These are phyloP conservation scores for Pyrenula massariospora DNA, from an alignment of 495 filamentous ascomycete genomes.

Conservation along the genomic window DNA sequence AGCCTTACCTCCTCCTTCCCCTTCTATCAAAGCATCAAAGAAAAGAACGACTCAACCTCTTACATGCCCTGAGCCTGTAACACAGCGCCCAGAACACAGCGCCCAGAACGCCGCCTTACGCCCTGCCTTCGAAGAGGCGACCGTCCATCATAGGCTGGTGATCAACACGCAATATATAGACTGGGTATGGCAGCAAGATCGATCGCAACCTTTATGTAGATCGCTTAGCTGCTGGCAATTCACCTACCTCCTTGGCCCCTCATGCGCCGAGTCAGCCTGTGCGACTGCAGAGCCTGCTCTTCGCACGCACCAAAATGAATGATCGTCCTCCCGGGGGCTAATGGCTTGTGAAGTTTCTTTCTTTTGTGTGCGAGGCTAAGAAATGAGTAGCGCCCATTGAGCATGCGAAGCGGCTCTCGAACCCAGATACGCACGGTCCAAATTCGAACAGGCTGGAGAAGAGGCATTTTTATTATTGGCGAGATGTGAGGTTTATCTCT, in stretches of 20 bases:
- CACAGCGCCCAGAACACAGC: not conserved
- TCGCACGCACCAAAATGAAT: too few relatives aligned
- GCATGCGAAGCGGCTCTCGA: not conserved
- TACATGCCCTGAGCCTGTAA: not conserved
- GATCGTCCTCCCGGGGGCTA: too few relatives aligned
- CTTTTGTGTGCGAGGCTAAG: not conserved
- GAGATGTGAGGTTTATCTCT: not conserved
- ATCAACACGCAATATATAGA: not conserved
- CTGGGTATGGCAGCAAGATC: not conserved
- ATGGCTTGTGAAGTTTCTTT: too few relatives aligned
- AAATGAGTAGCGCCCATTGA: not conserved
- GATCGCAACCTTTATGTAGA: not conserved
- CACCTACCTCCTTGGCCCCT: not conserved
- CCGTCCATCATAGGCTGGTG: not conserved
- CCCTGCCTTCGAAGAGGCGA: too few relatives aligned
- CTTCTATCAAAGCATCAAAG: not conserved
- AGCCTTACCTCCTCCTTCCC: not conserved
- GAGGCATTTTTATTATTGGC: not conserved
- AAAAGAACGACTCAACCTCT: not conserved
- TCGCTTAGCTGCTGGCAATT: not conserved
- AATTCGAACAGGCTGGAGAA: not conserved
- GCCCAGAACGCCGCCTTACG: not conserved
- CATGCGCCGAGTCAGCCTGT: too few relatives aligned
- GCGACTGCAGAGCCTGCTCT: too few relatives aligned
- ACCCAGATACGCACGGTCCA: not conserved